phyloP scores from a whole-genome alignment of 78 protist genomes.

The Guillardia theta region DNA sequence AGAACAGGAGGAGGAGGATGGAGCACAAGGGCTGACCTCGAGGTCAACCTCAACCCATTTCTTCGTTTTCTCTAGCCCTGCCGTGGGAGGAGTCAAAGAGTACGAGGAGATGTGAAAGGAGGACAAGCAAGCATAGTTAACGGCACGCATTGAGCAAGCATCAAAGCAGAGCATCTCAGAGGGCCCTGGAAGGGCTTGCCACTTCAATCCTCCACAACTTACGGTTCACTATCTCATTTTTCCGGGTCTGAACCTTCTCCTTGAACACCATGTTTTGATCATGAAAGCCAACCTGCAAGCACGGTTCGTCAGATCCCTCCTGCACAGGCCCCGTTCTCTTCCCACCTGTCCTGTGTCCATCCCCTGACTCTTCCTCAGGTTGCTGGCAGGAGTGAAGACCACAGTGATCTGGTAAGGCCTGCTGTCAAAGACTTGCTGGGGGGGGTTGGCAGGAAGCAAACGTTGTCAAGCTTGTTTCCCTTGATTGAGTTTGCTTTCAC shows the following conservation, averaged over 20 bases:
- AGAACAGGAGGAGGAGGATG: not conserved
- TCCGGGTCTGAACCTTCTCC: not conserved
- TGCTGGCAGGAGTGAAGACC: conserved; percentile 29
- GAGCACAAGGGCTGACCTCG: not conserved
- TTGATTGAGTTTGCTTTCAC: conserved; percentile 27
- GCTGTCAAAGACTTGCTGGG: no score
- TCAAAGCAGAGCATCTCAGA: not conserved
- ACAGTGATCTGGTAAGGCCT: no score
- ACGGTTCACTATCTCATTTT: conserved; percentile 18
- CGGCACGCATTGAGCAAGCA: not conserved
- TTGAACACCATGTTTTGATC: not conserved
- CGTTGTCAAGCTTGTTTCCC: conserved; percentile 1
- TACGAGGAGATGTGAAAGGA: not conserved
- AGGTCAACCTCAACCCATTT: not conserved
- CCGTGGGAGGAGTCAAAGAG: not conserved
- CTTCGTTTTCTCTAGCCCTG: conserved; percentile 4
- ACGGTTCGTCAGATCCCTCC: not conserved
- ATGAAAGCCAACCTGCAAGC: not conserved
- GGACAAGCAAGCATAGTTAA: not conserved
- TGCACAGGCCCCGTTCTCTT: not conserved
- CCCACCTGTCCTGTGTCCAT: conserved; percentile 30
- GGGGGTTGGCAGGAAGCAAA: no score
- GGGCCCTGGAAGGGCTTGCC: not conserved
- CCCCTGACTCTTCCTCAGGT: not conserved
- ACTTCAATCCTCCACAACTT: not conserved